Base-by-base conservation (phyloP, 2,329 filamentous ascomycete species). In the Apiospora malaysiana region DNA sequence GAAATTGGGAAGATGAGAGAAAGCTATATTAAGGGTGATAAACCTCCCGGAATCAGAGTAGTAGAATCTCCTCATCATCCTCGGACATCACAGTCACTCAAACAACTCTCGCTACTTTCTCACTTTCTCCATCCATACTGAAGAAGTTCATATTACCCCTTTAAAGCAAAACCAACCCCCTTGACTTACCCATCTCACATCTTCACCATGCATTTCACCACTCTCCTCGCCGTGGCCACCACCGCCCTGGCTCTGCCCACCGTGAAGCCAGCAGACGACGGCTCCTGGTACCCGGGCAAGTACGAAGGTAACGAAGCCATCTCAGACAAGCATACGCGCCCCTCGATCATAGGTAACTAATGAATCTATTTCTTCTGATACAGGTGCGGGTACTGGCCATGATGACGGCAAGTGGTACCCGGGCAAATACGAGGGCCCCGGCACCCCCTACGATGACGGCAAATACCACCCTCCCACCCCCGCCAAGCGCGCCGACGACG, bases 221-320 rank as follows among this genome's bases (percentile, higher is more conserved):
- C 56, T 32, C 37, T 63, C 21, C 56, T 63, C 16, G 9, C 32
- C 4, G 14, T 63, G 7, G 56, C 56, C 3, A 10, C 32, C 56
- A 63, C 56, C 3, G 27, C 56, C 18, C 27, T 63, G 56, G 56
- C 56, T 32, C 56, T 63, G 32, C 56, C 56, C 32, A 63, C 46
- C 37, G 16, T 43, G 25, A 69, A 47, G 68, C 68, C 46, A 1
- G 23, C 40, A 12, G 32, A 69, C 7, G 67, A 68, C 67, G 67
- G 67, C 23, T 40, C 45, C 6, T 68, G 67, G 67, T 10, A 68
- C 12, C 42, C 42, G 47, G 67, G 67, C 67, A 68, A 51, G 45
- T 68, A 68, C 45, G 67, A 68, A n/a, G 67, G 67, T 8, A 37
- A 14, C 23, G 6, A 47, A 47, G 45, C 45, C 45, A 21, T 47